phyloP scores from a whole-genome alignment of 805 yeast genomes.

The Yarrowia deformans region DNA sequence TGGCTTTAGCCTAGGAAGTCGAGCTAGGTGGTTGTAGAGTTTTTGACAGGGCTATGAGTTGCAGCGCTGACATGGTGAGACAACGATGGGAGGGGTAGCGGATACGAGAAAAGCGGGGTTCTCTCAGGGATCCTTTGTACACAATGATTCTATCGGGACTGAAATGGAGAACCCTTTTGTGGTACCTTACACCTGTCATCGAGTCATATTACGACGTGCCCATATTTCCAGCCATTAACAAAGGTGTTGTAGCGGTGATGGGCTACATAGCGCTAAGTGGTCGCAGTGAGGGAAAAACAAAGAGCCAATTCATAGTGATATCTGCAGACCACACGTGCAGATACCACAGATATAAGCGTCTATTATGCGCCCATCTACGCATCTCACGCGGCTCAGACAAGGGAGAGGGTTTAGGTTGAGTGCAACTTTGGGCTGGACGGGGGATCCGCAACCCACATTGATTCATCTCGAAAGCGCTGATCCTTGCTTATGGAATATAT shows the following conservation, averaged over 20 bases:
- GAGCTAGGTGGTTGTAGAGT: conserved; percentile 17
- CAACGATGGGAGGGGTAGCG: conserved; percentile 19
- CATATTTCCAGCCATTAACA: not conserved
- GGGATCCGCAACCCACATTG: not conserved
- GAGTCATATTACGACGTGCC: not conserved
- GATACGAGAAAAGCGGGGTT: conserved; percentile 9
- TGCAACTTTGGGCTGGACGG: conserved; percentile 1
- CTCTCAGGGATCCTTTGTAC: no score
- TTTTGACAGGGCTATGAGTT: conserved; percentile 14
- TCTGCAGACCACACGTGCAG: conserved; percentile 26
- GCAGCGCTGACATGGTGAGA: conserved; percentile 18
- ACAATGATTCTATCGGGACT: no score
- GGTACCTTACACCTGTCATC: not conserved
- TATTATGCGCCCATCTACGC: not conserved
- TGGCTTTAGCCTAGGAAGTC: conserved; percentile 14
- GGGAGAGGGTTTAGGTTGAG: conserved; percentile 1
- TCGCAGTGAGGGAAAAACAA: conserved; percentile 23
- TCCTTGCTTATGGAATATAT: not conserved
- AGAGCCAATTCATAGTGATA: conserved; percentile 2
- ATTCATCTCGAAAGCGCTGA: not conserved
- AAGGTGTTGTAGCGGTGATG: not conserved
- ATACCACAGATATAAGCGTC: not conserved
- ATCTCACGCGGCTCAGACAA: conserved; percentile 1
- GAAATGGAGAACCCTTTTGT: no score
- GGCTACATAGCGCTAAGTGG: conserved; percentile 2